Base-by-base conservation (phyloP, 176 grass and related monocot species). In the Oryza meyeriana region DNA sequence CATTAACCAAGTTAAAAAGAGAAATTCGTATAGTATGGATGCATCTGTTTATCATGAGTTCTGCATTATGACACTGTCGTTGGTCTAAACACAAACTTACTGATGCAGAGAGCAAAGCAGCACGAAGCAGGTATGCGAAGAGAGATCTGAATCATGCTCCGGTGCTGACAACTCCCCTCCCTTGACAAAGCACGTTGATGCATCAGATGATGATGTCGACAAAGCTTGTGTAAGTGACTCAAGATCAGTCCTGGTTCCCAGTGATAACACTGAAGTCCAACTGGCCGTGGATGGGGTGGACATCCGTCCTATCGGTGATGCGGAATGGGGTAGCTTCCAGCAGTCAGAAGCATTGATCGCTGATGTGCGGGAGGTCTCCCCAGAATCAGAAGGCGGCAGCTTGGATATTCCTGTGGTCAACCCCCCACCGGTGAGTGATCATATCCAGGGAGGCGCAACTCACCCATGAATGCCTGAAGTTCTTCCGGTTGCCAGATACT, bases 221-320 rank as follows among this genome's bases (percentile, higher is more conserved):
- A 94, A 98, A 79, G 95, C 90, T 26, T 98, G 95, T 64, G 89
- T 94, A 68, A 91, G 83, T 20, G 92, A 94, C 68, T 88, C 92
- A 2, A 89, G 89, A 67, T 81, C 76, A 17, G 83, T 94, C 72
- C 66, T 86, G 52, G 93, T 94, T 66, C 87, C 96, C 11, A 86
- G 28, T 17, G 62, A 72, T 1, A 79, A 83, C 13, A 89, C 75
- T 24, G 88, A 88, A 78, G 84, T 93, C 47, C 89, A 95, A 8
- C 38, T 91, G 34, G 86, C 82, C 2, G 87, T 95, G 33, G 90
- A 92, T 78, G 88, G 90, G 79, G 86, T 94, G 61, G 93, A 92
- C 62, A 95, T 99, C 63, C 86, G 83, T 55, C 90, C 91, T 18
- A 85, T 94, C 4, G 79, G 89, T 1, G 93, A 94, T 17, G 64